Base-by-base conservation (phyloP, 2,329 filamentous ascomycete species). In the Aureobasidium melanogenum region DNA sequence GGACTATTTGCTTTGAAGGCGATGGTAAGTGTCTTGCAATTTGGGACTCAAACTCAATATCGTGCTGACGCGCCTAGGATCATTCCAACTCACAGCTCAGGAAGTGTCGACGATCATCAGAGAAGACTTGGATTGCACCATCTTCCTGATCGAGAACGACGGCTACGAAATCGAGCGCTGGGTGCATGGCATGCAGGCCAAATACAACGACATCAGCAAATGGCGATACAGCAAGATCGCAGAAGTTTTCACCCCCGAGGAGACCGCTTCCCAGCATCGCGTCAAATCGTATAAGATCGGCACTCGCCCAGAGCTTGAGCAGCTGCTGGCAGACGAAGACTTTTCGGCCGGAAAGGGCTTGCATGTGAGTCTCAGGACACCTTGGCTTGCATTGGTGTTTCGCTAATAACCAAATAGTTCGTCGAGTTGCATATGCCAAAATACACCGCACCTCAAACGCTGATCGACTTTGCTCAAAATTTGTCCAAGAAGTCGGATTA, bases 121-220 rank as follows among this genome's bases (percentile, higher is more conserved):
- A 32, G 86, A 89, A 63, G 80, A 82, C 26, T 77, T 96, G 62
- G 86, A 87, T 64, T 84, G 89, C 22, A 93, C 91, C 69, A 86
- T 96, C 64, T 93, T 96, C 72, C 80, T 94, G 64, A 87, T 96
- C 66, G 91, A 88, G 80, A 95, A 95, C 72, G 84, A 92, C 43
- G 91, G 91, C 12, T 96, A 89, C 76, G 94, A 91, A 10, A 94
- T 95, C 71, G 91, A 96, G 76, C 85, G 91, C 32, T 88, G 84
- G 72, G 95, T 96, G 69, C 91, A 96, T 73, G 90, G 82, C 4
- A 72, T 75, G 19, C 73, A 79, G 12, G 73, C 80, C 60, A 66
- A 62, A 0, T 84, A 85, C 66, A 84, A 84, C 57, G 80, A 83
- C 15, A 62, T 66, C 39, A 60, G 50, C 50, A 54, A 61, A 24